phyloP scores from a whole-genome alignment of 1,284 basidiomycete species.

The Ganoderma lucidum region DNA sequence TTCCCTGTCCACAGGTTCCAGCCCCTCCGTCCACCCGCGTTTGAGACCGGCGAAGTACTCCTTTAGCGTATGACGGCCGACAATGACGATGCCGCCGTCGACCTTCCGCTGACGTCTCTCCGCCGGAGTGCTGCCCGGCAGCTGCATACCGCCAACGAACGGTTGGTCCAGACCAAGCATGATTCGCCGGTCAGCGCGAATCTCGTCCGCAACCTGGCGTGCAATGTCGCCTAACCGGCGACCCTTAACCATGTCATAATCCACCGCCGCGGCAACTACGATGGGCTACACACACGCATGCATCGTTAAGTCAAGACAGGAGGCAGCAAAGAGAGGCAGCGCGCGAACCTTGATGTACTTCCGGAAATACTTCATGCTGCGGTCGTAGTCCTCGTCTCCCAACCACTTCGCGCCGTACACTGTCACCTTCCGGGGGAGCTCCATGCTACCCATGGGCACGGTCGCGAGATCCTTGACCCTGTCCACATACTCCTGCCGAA shows the following conservation, averaged over 20 bases:
- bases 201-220: constrained; percentile 75
- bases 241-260: constrained; percentile 87
- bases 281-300: constrained; percentile 70
- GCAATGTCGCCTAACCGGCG: constrained; percentile 89
- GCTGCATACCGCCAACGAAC: constrained; percentile 49
- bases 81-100: constrained; percentile 84
- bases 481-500: constrained; percentile 82
- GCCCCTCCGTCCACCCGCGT: constrained; percentile 84
- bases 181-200: constrained; percentile 71
- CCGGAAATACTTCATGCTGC: constrained; percentile 88
- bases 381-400: constrained; percentile 92
- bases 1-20: constrained; percentile 78
- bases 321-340: constrained; percentile 22
- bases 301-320: constrained; percentile 17
- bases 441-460: constrained; percentile 71
- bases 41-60: constrained; percentile 92
- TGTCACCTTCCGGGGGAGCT: constrained; percentile 81
- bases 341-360: constrained; percentile 92
- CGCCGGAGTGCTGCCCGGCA: constrained; percentile 67
- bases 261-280: constrained; percentile 92
- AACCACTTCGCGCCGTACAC: constrained; percentile 94
- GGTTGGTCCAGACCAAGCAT: constrained; percentile 69
- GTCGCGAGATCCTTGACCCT: constrained; percentile 82
- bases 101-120: constrained; percentile 70
- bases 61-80: constrained; percentile 94